Evolutionary conservation across 345 rosid genomes (phyloP), one percentile per base, ranked within the genome.

Genomic region (Bruguiera parviflora): DNA sequence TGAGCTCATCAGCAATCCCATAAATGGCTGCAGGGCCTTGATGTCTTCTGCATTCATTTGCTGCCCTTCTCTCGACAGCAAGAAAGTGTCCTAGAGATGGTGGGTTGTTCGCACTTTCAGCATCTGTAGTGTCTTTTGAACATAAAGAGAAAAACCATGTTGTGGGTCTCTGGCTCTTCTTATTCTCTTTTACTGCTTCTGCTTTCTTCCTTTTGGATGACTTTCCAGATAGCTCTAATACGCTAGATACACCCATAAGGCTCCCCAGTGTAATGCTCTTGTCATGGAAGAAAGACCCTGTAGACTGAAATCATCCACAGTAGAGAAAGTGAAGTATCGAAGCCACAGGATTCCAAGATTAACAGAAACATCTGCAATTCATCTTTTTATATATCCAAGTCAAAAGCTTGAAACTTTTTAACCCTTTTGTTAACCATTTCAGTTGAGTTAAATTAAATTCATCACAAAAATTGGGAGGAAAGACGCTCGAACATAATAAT

Each of bases 271-370:
- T 85, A 20, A 79, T 85, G 86, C 83, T 83, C 62, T 70, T 83
- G 71, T 86, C 91, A 39, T 86, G 91, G 81, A 89, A 86, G 81
- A 89, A 88, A 5, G 94, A 85, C 22, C 89, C 89, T 47, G 87
- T 85, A 3, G 89, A 86, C 93, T 88, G 78, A 68, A 76, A 78
- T 32, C 64, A 52, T 64, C 32, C 53, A 78, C 65, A 39, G 10
- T 10, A 20, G 1, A 58, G 24, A 56, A 11, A 70, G 64, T 43
- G 18, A 43, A 43, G 19, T 4, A 43, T 43, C 43, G 56, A 13
- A 43, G 69, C 53, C 11, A 13, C 43, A 43, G 43, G 5, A 52
- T 11, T 68, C 11, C 21, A 43, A 66, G 35, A 75, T 19, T 19
- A 58, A 37, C 18, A 43, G 16, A 43, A 19, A 49, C 21, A 9